phyloP scores from a whole-genome alignment of 768 basidiomycete genomes.

The Cystoderma amianthinum region DNA sequence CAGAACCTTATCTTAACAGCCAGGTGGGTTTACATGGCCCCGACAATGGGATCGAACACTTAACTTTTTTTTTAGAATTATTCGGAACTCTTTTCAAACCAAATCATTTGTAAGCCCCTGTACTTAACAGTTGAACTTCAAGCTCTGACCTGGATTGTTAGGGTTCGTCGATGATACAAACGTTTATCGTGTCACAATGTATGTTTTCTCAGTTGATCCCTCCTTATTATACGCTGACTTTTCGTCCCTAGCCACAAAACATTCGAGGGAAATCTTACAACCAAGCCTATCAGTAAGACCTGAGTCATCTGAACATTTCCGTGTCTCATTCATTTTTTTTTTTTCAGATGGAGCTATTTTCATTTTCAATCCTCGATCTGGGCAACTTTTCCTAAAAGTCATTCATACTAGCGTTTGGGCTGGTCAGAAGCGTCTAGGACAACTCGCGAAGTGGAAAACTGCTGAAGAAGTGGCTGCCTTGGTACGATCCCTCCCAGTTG shows the following conservation, averaged over 20 bases:
- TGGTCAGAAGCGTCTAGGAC: constrained; percentile 98
- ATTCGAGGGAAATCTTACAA: constrained; percentile 99
- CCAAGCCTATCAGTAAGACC: constrained; percentile 88
- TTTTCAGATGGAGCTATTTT: constrained; percentile 84
- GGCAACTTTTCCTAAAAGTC: constrained; percentile 97
- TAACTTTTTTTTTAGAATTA: constrained; percentile 51
- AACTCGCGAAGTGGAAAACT: constrained; percentile 99
- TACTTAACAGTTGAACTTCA: constrained; percentile 1
- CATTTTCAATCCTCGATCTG: constrained; percentile 99
- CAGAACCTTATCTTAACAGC: constrained; percentile 98
- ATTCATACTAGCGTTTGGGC: constrained; percentile 99
- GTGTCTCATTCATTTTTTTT: constrained; percentile 6
- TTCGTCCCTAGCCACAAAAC: constrained; percentile 76
- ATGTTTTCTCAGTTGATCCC: constrained; percentile 11
- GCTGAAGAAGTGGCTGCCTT: constrained; percentile 99
- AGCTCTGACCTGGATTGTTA: constrained; percentile 13
- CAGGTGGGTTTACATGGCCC: constrained; percentile 37
- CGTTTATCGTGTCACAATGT: constrained; percentile 98
- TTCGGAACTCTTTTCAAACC: constrained; percentile 95
- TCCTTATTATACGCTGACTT: constrained; percentile 5
- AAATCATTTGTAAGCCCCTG: constrained; percentile 77
- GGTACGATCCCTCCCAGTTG: constrained; percentile 96
- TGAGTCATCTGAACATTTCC: not conserved
- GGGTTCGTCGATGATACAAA: constrained; percentile 99
- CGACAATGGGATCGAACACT: not conserved